Percentiles rank a stretch among this genome's conserved stretches.
These are phyloP conservation scores for Ophiostoma perfectum DNA, from an alignment of 2,329 filamentous ascomycete species.

Conservation along the genomic window DNA sequence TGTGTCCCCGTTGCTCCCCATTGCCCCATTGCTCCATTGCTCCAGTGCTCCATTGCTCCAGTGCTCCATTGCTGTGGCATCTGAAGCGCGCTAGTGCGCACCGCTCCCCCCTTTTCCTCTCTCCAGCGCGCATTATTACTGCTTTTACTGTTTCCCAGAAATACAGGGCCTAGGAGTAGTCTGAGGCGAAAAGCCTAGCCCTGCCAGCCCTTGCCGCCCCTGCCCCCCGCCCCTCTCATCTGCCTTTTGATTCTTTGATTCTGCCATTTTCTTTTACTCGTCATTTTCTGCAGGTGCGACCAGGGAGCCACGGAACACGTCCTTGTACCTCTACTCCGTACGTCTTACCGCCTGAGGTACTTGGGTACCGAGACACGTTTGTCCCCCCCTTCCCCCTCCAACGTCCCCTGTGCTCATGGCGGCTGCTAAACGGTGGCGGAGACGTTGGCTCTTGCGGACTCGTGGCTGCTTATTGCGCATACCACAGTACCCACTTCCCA, in stretches of 20 bases:
- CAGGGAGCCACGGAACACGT: neutral
- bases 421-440: constrained; percentile 12
- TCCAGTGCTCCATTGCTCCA: too few relatives aligned
- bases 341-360: constrained; percentile 11
- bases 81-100: constrained; percentile 13
- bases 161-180: constrained; percentile 4
- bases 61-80: neutral
- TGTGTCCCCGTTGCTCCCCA: neutral
- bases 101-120: neutral
- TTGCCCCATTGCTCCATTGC: neutral
- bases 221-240: constrained; percentile 7
- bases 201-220: neutral
- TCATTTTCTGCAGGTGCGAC: neutral
- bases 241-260: neutral
- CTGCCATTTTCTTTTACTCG: neutral
- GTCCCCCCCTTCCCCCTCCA: neutral
- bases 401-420: constrained; percentile 13
- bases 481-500: neutral
- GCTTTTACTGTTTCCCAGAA: constrained; percentile 7
- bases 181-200: constrained; percentile 8
- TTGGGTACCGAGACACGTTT: constrained; percentile 17
- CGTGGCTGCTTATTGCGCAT: constrained; percentile 3
- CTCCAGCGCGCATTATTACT: constrained; percentile 7
- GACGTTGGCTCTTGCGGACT: neutral
- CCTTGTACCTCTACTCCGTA: neutral